Percentiles rank a stretch among this genome's conserved stretches.
phyloP scores from a whole-genome alignment of 495 filamentous ascomycete species.

The Letharia lupina region DNA sequence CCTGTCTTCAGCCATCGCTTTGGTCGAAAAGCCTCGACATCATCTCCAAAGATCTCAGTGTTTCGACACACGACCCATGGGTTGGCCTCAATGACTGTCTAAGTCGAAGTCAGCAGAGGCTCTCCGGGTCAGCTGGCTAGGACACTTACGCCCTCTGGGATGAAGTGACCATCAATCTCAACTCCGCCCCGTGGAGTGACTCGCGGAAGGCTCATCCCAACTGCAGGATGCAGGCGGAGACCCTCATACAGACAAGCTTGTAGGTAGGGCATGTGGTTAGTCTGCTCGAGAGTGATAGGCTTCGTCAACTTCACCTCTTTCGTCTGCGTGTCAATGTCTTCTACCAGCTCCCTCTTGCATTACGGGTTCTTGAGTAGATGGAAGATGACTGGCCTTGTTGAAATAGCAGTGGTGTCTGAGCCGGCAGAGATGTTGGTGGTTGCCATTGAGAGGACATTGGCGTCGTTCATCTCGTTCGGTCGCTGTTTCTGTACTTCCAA shows the following conservation, averaged over 20 bases:
- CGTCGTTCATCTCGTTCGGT: slow-evolving; percentile 57
- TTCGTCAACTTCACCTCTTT: slow-evolving; percentile 39
- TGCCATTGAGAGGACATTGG: slow-evolving; percentile 56
- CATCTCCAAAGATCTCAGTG: slow-evolving; percentile 49
- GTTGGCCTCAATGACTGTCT: slow-evolving; percentile 51
- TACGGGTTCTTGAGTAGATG: slow-evolving; percentile 48
- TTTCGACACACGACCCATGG: slow-evolving; percentile 54
- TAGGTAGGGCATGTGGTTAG: slow-evolving; percentile 52
- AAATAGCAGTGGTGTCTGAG: slow-evolving; percentile 48
- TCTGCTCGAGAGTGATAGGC: slow-evolving; percentile 46
- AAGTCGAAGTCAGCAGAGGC: neutral
- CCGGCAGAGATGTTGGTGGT: slow-evolving; percentile 57
- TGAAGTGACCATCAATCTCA: slow-evolving; percentile 32
- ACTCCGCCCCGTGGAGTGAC: slow-evolving; percentile 32
- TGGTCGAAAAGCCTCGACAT: slow-evolving; percentile 48
- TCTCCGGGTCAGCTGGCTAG: neutral
- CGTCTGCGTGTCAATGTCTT: slow-evolving; percentile 46
- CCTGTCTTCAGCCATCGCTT: slow-evolving; percentile 48
- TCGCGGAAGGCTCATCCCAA: slow-evolving; percentile 47
- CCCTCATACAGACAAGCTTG: slow-evolving; percentile 59
- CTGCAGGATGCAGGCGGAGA: slow-evolving; percentile 53
- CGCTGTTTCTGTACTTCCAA: slow-evolving; percentile 39
- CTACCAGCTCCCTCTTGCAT: slow-evolving; percentile 37
- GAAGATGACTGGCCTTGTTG: slow-evolving; percentile 53
- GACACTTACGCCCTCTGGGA: slow-evolving; percentile 39